phyloP scores from a whole-genome alignment of 345 rosid genomes.

The Moricandia arvensis region DNA sequence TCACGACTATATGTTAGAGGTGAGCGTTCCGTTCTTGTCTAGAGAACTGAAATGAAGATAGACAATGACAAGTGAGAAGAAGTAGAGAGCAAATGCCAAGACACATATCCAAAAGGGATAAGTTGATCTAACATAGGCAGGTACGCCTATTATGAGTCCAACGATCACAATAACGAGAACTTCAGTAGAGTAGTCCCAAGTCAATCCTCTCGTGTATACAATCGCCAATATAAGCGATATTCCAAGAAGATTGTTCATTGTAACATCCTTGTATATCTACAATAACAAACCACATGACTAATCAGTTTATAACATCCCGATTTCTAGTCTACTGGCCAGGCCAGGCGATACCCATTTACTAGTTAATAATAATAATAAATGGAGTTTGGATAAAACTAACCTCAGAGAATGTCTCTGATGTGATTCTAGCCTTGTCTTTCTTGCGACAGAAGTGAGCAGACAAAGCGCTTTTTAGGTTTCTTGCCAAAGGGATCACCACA shows the following conservation, averaged over 20 bases:
- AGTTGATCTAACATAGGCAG: conserved; percentile 31
- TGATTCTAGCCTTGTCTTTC: conserved; percentile 21
- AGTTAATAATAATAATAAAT: neutral
- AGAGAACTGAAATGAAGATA: conserved; percentile 24
- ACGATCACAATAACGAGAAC: conserved; percentile 28
- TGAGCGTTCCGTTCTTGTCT: conserved; percentile 7
- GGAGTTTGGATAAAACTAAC: conserved; percentile 1
- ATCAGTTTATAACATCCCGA: no score
- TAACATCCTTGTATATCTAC: conserved; percentile 32
- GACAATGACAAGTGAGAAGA: conserved; percentile 23
- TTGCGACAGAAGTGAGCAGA: conserved; percentile 30
- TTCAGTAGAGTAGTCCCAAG: conserved; percentile 31
- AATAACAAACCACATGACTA: neutral
- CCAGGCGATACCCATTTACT: no score
- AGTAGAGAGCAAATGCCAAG: conserved; percentile 30
- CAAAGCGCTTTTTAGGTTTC: conserved; percentile 27
- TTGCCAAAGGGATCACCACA: conserved; percentile 27
- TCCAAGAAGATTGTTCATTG: conserved; percentile 32
- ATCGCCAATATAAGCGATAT: conserved; percentile 30
- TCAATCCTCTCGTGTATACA: conserved; percentile 28
- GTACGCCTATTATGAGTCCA: conserved; percentile 29
- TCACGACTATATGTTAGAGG: conserved; percentile 3
- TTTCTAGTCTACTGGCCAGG: no score
- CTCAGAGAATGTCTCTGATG: conserved; percentile 35
- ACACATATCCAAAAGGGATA: conserved; percentile 38